A percentile compares a stretch with the other conserved stretches of the same genome.
Conservation (phyloP, 768 basidiomycete genomes). For the Boletellus emodensis region DNA sequence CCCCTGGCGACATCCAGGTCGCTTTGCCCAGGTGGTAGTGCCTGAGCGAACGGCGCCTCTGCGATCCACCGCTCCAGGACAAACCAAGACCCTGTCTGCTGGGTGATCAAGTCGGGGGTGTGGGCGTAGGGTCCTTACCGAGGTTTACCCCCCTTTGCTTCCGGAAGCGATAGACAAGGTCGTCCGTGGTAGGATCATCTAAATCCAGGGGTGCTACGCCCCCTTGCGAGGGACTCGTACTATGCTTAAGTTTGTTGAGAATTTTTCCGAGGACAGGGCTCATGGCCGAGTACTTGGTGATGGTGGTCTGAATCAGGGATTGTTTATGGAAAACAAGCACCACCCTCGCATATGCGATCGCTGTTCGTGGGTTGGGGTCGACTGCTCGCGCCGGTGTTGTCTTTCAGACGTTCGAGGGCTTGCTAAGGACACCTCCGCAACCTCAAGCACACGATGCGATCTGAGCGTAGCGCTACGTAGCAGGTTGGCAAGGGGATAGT, state of each 20-base stretch:
- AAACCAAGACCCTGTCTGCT: slow-evolving; percentile 64
- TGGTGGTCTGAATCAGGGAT: background rate
- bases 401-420: no score
- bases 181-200: slow-evolving; percentile 4
- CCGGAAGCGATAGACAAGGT: slow-evolving; percentile 50
- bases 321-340: slow-evolving; percentile 17
- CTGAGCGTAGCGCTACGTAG: slow-evolving; percentile 2
- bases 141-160: slow-evolving; percentile 82
- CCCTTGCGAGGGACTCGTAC: background rate
- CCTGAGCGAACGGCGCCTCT: slow-evolving; percentile 51
- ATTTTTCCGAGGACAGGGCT: slow-evolving; percentile 10
- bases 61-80: slow-evolving; percentile 76
- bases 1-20: slow-evolving; percentile 70
- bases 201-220: slow-evolving; percentile 2
- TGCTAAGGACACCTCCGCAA: background rate
- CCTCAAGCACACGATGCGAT: background rate
- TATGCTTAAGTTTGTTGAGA: slow-evolving; percentile 15
- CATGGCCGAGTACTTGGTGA: slow-evolving; percentile 3
- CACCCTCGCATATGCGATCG: background rate
- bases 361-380: no score
- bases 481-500: background rate
- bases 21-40: slow-evolving; percentile 54
- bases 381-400: no score
- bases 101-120: slow-evolving; percentile 6
- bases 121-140: slow-evolving; percentile 38